Percentiles rank a stretch among this genome's conserved stretches.
phyloP scores from a whole-genome alignment of 441 rosid species.

The Melianthus villosus region DNA sequence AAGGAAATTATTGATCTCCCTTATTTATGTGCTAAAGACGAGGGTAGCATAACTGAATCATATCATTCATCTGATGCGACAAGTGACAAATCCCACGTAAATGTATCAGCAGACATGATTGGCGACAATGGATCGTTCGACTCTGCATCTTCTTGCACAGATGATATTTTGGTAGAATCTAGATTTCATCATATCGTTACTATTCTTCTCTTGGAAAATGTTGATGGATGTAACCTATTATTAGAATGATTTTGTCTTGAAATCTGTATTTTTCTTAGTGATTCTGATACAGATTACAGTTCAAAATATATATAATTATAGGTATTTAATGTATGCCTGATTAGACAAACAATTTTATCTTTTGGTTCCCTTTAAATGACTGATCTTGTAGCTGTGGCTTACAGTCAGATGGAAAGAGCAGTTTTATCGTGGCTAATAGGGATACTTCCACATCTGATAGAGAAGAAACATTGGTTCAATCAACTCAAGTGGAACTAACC shows the following conservation, averaged over 20 bases:
- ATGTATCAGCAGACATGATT: conserved; percentile 9
- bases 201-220: conserved; percentile 4
- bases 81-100: conserved; percentile 12
- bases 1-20: conserved; percentile 11
- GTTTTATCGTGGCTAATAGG: conserved; percentile 8
- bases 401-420: conserved; percentile 16
- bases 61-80: conserved; percentile 14
- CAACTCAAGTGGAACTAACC: conserved; percentile 17
- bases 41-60: conserved; percentile 15
- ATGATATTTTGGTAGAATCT: conserved; percentile 23
- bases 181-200: conserved; percentile 4
- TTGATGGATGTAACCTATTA: too few relatives aligned
- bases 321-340: too few relatives aligned
- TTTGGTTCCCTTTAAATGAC: not conserved
- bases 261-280: too few relatives aligned
- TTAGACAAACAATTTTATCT: too few relatives aligned
- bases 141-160: conserved; percentile 18
- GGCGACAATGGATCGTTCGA: conserved; percentile 6
- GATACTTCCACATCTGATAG: conserved; percentile 7
- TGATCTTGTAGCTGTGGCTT: not conserved
- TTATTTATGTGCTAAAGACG: conserved; percentile 10
- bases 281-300: too few relatives aligned
- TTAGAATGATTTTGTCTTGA: too few relatives aligned
- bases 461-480: conserved; percentile 11
- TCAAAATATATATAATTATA: too few relatives aligned